Base-by-base conservation (phyloP, 1,284 basidiomycete species). In the Pulveroboletus ridleyi region DNA sequence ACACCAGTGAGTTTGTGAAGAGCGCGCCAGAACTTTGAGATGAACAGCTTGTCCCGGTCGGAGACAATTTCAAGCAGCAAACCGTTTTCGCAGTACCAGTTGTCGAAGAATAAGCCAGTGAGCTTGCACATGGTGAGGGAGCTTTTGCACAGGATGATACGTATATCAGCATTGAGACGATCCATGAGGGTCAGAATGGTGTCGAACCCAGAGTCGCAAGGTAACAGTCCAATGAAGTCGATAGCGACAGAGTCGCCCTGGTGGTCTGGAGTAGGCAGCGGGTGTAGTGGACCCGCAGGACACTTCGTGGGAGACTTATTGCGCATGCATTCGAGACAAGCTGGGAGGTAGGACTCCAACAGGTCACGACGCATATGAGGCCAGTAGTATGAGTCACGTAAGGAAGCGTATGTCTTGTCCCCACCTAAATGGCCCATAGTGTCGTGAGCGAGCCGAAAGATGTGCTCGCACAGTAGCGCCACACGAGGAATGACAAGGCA, bases 161-260 rank as follows among this genome's bases (percentile, higher is more conserved):
- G 62, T 0, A 81, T 65, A 46, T 79, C 72, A 25, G 81, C 77
- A 6, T 78, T 74, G 0, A 84, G 67, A 0, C 77, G 60, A 64
- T 82, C 78, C 0, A 81, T 82, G 1, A 84, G 73, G 0, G 84
- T 81, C 0, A 81, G 61, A 9, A 86, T 78, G 2, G 55, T 68
- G 35, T 79, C 69, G 50, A 58, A 78, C 0, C 78, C 77, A 0
- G 72, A 25, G 3, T 77, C 74, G 6, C 62, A 52, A 1, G 76
- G 77, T 0, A 82, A 63, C 0, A 75, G 77, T 0, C 77, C 73
- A n/a, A 82, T 69, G 50, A 80, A 79, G 52, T 81, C 72, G 1
- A 80, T 70, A 0, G 72, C 71, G 0, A 81, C 68, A 0, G 64
- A 68, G 11, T 73, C 68, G 9, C 72, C 76, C 8, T 67, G 58